Evolutionary conservation across 148 eudicot species (phyloP).

Genomic region (Cornus florida): DNA sequence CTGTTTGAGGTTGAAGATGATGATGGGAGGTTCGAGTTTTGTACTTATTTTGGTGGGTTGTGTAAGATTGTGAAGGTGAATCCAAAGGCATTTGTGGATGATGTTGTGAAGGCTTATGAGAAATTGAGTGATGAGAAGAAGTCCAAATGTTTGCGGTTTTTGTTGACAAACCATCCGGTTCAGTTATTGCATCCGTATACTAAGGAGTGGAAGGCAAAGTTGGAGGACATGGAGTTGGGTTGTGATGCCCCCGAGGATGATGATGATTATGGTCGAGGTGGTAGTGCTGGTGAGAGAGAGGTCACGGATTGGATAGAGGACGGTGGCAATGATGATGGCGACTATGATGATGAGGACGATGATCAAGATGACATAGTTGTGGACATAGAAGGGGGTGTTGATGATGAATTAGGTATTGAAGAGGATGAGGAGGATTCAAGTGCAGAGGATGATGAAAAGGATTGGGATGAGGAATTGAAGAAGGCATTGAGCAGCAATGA

Average conservation of each 20-base stretch:
- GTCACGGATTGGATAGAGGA: conserved; percentile 79
- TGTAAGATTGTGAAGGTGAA: conserved; percentile 81
- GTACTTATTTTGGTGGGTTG: conserved; percentile 85
- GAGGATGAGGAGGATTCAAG: conserved; percentile 52
- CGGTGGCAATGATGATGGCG: conserved; percentile 30
- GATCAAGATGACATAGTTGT: conserved; percentile 35
- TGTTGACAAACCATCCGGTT: conserved; percentile 78
- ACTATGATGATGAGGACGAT: conserved; percentile 28
- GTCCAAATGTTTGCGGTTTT: conserved; percentile 76
- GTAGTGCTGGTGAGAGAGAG: conserved; percentile 29
- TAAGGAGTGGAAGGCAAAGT: conserved; percentile 90
- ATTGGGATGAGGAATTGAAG: conserved; percentile 81
- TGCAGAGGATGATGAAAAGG: conserved; percentile 59
- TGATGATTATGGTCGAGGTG: conserved; percentile 27
- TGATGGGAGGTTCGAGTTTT: conserved; percentile 68
- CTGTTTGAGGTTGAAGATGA: conserved; percentile 73
- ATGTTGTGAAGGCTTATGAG: conserved; percentile 86
- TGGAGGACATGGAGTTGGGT: conserved; percentile 96
- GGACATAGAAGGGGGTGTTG: conserved; percentile 39
- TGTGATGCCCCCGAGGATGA: conserved; percentile 94
- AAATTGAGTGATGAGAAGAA: conserved; percentile 85
- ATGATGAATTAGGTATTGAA: conserved; percentile 42
- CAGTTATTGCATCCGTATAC: conserved; percentile 86
- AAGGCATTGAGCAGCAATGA: conserved; percentile 71
- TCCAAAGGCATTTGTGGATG: conserved; percentile 91